A percentile compares a stretch with the other conserved stretches of the same genome.
Conservation (phyloP, 208 protist genomes). For the Naegleria fowleri region DNA sequence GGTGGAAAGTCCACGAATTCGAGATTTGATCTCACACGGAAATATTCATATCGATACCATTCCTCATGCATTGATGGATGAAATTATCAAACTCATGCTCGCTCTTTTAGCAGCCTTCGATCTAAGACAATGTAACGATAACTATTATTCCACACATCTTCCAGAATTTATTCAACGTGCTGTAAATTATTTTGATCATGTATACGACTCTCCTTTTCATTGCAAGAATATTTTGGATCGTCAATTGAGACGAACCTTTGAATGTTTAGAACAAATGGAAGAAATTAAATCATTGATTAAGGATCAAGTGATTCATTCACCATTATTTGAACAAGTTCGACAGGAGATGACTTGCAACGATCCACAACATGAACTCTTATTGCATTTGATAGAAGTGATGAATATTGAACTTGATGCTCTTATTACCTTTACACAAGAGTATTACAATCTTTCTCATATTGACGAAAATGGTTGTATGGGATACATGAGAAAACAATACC, state of each 20-base stretch:
- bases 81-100: background rate
- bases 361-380: background rate
- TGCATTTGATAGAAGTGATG: background rate
- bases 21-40: conserved; percentile 19
- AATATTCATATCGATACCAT: background rate
- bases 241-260: background rate
- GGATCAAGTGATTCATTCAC: background rate
- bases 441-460: background rate
- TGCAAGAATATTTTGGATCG: background rate
- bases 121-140: background rate
- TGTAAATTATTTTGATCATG: background rate
- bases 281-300: background rate
- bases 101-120: background rate
- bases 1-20: background rate
- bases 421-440: background rate
- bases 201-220: background rate
- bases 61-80: background rate
- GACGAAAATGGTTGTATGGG: too few species aligned
- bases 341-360: background rate
- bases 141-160: background rate
- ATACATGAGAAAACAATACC: too few species aligned
- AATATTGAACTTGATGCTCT: background rate
- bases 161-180: background rate
- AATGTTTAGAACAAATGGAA: background rate
- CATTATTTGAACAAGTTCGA: background rate